Evolutionary conservation across 345 rosid species (phyloP).

Genomic region (Gossypium turneri): DNA sequence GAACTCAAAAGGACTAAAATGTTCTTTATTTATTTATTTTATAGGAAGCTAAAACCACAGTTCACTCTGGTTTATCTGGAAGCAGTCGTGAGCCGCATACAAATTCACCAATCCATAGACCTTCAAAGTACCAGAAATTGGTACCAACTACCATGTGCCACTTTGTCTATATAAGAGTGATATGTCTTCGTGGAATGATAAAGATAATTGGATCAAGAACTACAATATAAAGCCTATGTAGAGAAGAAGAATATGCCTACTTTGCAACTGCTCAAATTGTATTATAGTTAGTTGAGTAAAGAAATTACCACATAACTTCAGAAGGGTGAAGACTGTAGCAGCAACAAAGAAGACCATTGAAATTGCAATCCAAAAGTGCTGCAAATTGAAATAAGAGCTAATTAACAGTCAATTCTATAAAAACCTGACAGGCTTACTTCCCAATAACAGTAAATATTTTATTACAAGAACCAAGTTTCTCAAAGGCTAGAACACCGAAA

Average conservation of each 20-base stretch:
- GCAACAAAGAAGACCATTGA: constrained; percentile 95
- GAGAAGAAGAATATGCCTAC: constrained; percentile 6
- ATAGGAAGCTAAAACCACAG: background rate
- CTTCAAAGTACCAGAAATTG: background rate
- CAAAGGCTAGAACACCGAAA: background rate
- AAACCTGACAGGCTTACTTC: background rate
- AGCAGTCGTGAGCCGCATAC: background rate
- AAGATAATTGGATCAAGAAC: background rate
- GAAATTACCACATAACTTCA: constrained; percentile 74
- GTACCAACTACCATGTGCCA: background rate
- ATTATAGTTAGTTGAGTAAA: background rate
- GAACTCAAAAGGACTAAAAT: background rate
- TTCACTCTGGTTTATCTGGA: background rate
- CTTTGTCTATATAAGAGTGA: background rate
- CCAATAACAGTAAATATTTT: background rate
- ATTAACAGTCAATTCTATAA: constrained; percentile 8
- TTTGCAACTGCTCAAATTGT: background rate
- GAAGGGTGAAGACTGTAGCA: constrained; percentile 82
- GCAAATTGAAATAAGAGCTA: constrained; percentile 20
- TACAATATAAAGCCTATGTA: background rate
- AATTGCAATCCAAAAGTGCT: constrained; percentile 98
- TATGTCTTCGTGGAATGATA: background rate
- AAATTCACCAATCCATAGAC: constrained; percentile 2
- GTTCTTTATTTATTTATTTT: background rate
- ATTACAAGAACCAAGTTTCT: background rate